phyloP scores from a whole-genome alignment of 768 basidiomycete species.

The Mycena venus region DNA sequence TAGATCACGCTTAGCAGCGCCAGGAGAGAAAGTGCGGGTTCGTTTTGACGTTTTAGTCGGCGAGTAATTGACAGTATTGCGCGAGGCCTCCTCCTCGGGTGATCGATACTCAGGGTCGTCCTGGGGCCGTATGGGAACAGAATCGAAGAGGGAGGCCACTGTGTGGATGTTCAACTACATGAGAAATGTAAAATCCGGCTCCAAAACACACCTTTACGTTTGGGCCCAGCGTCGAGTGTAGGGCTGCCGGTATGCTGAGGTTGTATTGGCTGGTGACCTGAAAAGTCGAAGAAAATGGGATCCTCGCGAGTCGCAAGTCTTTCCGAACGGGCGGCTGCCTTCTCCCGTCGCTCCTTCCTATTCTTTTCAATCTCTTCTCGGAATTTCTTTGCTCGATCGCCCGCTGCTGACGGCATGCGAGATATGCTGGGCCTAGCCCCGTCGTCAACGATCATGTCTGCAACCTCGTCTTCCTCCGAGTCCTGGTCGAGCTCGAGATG shows the following conservation, averaged over 20 bases:
- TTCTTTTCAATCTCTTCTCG: slow-evolving; percentile 50
- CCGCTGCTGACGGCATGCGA: slow-evolving; percentile 37
- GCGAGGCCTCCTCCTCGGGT: slow-evolving; percentile 48
- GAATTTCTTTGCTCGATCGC: slow-evolving; percentile 38
- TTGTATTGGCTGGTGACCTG: slow-evolving; percentile 14
- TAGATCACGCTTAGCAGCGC: slow-evolving; percentile 51
- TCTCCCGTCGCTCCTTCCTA: slow-evolving; percentile 48
- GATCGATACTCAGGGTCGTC: slow-evolving; percentile 48
- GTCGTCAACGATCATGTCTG: slow-evolving; percentile 65
- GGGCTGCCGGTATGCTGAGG: slow-evolving; percentile 35
- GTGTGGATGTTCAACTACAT: background rate
- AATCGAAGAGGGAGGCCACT: slow-evolving; percentile 53
- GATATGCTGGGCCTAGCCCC: slow-evolving; percentile 24
- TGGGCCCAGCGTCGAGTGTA: slow-evolving; percentile 45
- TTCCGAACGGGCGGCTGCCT: slow-evolving; percentile 43
- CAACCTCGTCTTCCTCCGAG: slow-evolving; percentile 58
- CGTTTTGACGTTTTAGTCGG: slow-evolving; percentile 59
- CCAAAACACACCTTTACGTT: slow-evolving; percentile 63
- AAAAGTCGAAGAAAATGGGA: slow-evolving; percentile 37
- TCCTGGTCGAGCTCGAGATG: slow-evolving; percentile 39
- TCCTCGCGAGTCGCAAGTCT: slow-evolving; percentile 33
- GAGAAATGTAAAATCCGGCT: background rate
- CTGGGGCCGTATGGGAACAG: slow-evolving; percentile 49
- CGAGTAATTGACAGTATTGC: slow-evolving; percentile 47
- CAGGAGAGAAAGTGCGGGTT: slow-evolving; percentile 63